A percentile compares a stretch with the other conserved stretches of the same genome.
phyloP scores from a whole-genome alignment of 2,329 filamentous ascomycete genomes.

The Calonectria ilicicola region DNA sequence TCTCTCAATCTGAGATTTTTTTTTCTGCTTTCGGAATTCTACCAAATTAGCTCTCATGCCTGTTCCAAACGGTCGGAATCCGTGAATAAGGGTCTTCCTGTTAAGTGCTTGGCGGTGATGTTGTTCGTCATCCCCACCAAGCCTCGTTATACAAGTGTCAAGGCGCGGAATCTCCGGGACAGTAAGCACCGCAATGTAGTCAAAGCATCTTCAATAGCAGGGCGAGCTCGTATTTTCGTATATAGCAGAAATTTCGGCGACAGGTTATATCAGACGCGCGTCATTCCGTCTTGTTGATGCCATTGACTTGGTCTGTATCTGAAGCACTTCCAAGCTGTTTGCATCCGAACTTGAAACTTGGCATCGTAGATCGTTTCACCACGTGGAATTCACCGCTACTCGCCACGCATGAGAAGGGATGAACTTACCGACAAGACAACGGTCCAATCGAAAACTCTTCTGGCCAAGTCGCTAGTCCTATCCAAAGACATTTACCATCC shows the following conservation, averaged over 20 bases:
- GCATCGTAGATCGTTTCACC: not conserved
- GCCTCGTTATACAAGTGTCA: not conserved
- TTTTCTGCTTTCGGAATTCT: not conserved
- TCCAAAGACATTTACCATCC: not conserved
- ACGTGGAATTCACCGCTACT: not conserved
- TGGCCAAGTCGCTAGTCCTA: not conserved
- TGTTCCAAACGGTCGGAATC: not conserved
- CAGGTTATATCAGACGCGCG: not conserved
- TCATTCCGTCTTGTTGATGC: not conserved
- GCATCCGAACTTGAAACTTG: not conserved
- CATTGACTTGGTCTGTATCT: not conserved
- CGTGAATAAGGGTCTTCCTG: not conserved
- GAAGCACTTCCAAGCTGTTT: not conserved
- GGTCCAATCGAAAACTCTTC: not conserved
- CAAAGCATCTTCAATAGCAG: not conserved
- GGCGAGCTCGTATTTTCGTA: not conserved
- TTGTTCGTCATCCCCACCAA: not conserved
- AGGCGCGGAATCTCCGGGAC: not conserved
- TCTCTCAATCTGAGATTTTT: slow-evolving; percentile 10
- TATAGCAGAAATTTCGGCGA: not conserved
- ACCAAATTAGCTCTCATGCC: not conserved
- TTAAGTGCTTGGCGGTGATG: not conserved
- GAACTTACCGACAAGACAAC: not conserved
- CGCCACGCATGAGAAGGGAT: not conserved
- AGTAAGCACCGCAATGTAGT: not conserved